These are phyloP conservation scores for Penicillium turbatum DNA, from an alignment of 495 filamentous ascomycete species.

Conservation along the genomic window DNA sequence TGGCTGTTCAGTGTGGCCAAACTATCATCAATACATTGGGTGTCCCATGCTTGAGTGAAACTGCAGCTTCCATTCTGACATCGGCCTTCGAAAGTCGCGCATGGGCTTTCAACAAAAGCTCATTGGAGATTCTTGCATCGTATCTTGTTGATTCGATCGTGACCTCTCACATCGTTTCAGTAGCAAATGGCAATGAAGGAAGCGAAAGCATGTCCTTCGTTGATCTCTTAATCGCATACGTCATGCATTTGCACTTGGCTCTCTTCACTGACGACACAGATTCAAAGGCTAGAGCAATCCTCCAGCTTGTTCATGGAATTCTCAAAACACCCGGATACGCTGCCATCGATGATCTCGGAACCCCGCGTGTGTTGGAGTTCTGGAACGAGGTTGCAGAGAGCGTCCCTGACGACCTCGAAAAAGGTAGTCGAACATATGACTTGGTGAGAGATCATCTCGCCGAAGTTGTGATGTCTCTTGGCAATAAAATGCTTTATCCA, in stretches of 20 bases:
- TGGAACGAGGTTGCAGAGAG: conserved; percentile 59
- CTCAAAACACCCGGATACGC: conserved; percentile 68
- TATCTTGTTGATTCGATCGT: conserved; percentile 33
- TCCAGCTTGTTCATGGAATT: conserved; percentile 55
- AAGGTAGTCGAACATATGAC: conserved; percentile 22
- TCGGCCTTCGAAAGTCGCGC: conserved; percentile 23
- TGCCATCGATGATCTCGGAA: conserved; percentile 72
- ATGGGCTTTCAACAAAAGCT: conserved; percentile 19
- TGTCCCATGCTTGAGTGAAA: conserved; percentile 19
- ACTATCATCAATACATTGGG: conserved; percentile 30
- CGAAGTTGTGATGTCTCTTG: conserved; percentile 34
- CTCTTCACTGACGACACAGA: conserved; percentile 30
- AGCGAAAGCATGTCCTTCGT: conserved; percentile 65
- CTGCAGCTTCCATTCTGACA: conserved; percentile 21
- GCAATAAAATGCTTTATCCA: conserved; percentile 39
- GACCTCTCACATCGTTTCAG: conserved; percentile 33
- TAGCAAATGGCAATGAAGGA: conserved; percentile 60
- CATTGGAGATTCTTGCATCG: conserved; percentile 23
- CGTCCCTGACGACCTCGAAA: conserved; percentile 30
- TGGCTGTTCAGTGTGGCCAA: conserved; percentile 32
- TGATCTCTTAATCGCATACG: conserved; percentile 65
- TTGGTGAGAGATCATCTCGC: conserved; percentile 36
- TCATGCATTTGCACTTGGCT: conserved; percentile 28
- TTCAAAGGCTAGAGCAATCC: conserved; percentile 33
- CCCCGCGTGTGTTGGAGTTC: conserved; percentile 74